phyloP scores from a whole-genome alignment of 805 yeast species.

The Metschnikowia colocasiae region DNA sequence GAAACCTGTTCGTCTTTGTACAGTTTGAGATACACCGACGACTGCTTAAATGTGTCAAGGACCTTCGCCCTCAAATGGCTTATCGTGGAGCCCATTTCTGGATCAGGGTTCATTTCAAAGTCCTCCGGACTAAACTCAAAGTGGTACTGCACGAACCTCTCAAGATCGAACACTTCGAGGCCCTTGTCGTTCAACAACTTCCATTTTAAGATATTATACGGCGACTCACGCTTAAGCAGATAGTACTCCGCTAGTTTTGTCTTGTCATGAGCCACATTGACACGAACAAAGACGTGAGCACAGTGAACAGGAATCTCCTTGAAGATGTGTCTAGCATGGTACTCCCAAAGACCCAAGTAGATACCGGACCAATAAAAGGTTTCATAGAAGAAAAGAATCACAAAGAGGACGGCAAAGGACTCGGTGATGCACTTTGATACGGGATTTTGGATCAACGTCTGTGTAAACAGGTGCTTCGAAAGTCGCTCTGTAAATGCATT shows the following conservation, averaged over 20 bases:
- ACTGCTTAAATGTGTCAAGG: conserved; percentile 49
- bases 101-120: conserved; percentile 54
- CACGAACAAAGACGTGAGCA: conserved; percentile 62
- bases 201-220: conserved; percentile 23
- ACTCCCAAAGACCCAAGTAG: conserved; percentile 42
- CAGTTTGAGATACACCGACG: conserved; percentile 25
- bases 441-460: conserved; percentile 17
- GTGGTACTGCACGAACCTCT: conserved; percentile 48
- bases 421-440: conserved; percentile 17
- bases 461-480: conserved; percentile 11
- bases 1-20: conserved; percentile 8
- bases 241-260: conserved; percentile 28
- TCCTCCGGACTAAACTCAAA: conserved; percentile 83
- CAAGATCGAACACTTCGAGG: conserved; percentile 14
- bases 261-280: conserved; percentile 36
- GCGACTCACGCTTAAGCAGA: conserved; percentile 23
- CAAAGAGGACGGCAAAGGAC: conserved; percentile 13
- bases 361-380: conserved; percentile 42
- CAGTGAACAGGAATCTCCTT: conserved; percentile 75
- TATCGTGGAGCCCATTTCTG: conserved; percentile 68
- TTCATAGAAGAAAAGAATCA: conserved; percentile 33
- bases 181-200: conserved; percentile 19
- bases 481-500: conserved; percentile 10
- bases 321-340: conserved; percentile 58
- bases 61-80: conserved; percentile 57